Base-by-base conservation (phyloP, 352 stramenopile genomes). In the Phytophthora cajani region DNA sequence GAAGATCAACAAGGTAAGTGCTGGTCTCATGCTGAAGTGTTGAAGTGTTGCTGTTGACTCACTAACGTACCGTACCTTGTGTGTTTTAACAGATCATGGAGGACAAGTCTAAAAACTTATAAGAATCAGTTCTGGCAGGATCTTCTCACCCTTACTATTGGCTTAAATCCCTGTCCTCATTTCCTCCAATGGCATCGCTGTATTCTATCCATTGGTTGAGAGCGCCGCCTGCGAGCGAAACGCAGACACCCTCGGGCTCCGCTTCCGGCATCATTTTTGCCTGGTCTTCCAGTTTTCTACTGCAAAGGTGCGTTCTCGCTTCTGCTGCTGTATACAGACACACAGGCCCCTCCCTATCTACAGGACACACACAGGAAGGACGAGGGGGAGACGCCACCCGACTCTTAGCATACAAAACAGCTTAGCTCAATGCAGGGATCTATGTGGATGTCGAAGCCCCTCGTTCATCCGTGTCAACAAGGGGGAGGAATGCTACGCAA, bases 1-100 rank as follows among this genome's bases (percentile, higher is more conserved):
- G 56, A 91, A 91, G 77, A 89, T 93, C 63, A 89, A 81, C 63
- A 84, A 91, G 81, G 82, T 92, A 66, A 19, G 73, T 62, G 49
- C 50, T 9, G 5, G 0, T 36, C 0, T 36, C 46, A 36, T 30
- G 27, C 5, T 6, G 5, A 30, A 27, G 23, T 55, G 27, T 52
- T 76, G 62, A 52, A 36, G 53, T 69, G n/a, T n/a, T n/a, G n/a
- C n/a, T 4, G 5, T 21, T 11, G 36, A 50, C 38, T 32, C 30
- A 49, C 32, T 59, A 36, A 54, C 46, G 25, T 30, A 55, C 46
- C 49, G 2, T 56, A 11, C 42, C 42, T 51, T 62, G 21, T 67
- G 19, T 56, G 9, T 33, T 30, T 33, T 53, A 52, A 2, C 47
- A 83, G 77, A 71, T 86, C 42, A 74, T 86, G 58, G 75, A 79